Percentiles rank a stretch among this genome's conserved stretches.
phyloP scores from a whole-genome alignment of 1,139 yeast species.

The Schwanniomyces etchellsii region DNA sequence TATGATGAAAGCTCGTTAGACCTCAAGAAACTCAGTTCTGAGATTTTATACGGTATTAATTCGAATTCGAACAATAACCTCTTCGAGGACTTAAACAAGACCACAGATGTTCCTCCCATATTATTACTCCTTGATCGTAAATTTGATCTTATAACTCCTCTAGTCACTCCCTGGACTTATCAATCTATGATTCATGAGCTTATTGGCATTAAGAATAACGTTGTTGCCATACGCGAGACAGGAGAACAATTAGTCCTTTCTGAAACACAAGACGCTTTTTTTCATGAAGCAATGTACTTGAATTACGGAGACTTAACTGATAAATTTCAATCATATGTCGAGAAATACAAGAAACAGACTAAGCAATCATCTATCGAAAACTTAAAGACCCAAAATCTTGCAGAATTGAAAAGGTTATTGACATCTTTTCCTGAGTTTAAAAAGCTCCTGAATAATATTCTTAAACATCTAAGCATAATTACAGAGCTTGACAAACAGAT shows the following conservation, averaged over 20 bases:
- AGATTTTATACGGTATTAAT: constrained; percentile 54
- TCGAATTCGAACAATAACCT: constrained; percentile 53
- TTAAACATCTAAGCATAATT: constrained; percentile 87
- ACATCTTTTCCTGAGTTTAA: constrained; percentile 93
- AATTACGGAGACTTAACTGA: constrained; percentile 96
- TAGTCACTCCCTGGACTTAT: constrained; percentile 93
- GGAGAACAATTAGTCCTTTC: constrained; percentile 27
- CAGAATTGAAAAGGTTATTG: constrained; percentile 84
- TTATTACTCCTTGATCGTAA: constrained; percentile 77
- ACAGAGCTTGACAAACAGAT: constrained; percentile 77
- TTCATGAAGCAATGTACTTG: constrained; percentile 71
- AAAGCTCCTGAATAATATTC: constrained; percentile 80
- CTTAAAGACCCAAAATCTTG: constrained; percentile 60
- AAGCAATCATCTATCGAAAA: constrained; percentile 57
- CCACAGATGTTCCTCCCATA: constrained; percentile 65
- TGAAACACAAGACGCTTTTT: constrained; percentile 63
- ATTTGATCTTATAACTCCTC: constrained; percentile 89
- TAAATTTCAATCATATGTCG: constrained; percentile 78
- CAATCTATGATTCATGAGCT: constrained; percentile 97
- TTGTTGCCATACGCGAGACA: constrained; percentile 51
- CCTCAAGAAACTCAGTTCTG: constrained; percentile 60
- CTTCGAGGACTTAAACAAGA: constrained; percentile 57
- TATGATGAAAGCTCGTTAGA: constrained; percentile 69
- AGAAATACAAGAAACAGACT: constrained; percentile 74
- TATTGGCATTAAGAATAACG: constrained; percentile 73